These are phyloP conservation scores for Ganoderma lingzhi DNA, from an alignment of 1,284 basidiomycete genomes.

Conservation along the genomic window DNA sequence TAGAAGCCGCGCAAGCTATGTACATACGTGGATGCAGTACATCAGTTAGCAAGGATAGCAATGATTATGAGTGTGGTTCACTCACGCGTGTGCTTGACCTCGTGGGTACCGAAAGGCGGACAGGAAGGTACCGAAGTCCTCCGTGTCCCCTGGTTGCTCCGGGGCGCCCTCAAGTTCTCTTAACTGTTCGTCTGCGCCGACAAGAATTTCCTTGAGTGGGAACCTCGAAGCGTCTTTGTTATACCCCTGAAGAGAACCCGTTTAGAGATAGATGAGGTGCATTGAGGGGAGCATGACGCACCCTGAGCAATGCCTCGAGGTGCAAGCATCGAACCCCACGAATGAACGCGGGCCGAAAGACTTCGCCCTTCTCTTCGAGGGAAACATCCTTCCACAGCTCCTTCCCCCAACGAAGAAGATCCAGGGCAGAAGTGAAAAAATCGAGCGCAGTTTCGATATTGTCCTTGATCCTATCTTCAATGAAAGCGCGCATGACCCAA, in stretches of 20 bases:
- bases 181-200: conserved; percentile 36
- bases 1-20: conserved; percentile 31
- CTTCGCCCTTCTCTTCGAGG: conserved; percentile 38
- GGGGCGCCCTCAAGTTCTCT: conserved; percentile 35
- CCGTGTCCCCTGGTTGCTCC: conserved; percentile 4
- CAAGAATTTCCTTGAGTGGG: background rate
- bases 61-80: background rate
- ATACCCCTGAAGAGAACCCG: background rate
- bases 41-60: background rate
- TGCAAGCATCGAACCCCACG: background rate
- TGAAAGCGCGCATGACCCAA: conserved; percentile 37
- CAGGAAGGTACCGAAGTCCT: conserved; percentile 37
- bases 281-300: background rate
- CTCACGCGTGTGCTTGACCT: conserved; percentile 48
- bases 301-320: background rate
- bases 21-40: background rate
- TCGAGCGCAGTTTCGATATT: conserved; percentile 25
- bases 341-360: conserved; percentile 44
- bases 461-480: conserved; percentile 32
- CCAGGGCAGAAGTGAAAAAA: conserved; percentile 40
- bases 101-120: conserved; percentile 48
- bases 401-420: conserved; percentile 52
- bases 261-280: background rate
- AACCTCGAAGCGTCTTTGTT: conserved; percentile 11
- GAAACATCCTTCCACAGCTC: conserved; percentile 45